Evolutionary conservation across 2,329 filamentous ascomycete genomes (phyloP).

Genomic region (Pseudocercospora musae): DNA sequence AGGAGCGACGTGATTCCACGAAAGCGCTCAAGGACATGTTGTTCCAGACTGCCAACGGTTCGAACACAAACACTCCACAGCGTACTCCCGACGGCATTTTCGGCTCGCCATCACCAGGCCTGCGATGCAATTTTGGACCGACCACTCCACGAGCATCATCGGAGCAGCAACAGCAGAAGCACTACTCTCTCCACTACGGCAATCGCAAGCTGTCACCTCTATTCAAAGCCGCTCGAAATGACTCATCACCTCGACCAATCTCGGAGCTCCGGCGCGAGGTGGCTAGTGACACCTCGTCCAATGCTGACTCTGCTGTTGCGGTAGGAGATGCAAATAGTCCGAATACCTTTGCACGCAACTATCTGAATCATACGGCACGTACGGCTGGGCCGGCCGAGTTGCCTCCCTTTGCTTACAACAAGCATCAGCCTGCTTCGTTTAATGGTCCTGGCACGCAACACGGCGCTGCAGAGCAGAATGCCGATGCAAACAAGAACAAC

Average conservation of each 20-base stretch:
- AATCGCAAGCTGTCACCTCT: constrained; percentile 49
- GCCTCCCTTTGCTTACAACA: constrained; percentile 20
- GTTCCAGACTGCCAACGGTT: constrained; percentile 30
- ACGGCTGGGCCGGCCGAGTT: constrained; percentile 21
- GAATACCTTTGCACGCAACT: constrained; percentile 32
- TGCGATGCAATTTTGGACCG: constrained; percentile 33
- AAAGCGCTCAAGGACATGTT: constrained; percentile 46
- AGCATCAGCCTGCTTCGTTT: constrained; percentile 11
- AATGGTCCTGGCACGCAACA: constrained; percentile 13
- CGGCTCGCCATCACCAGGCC: constrained; percentile 41
- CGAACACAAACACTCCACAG: constrained; percentile 22
- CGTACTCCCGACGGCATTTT: constrained; percentile 17
- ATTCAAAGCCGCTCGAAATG: constrained; percentile 47
- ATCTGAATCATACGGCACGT: constrained; percentile 34
- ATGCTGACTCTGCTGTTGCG: constrained; percentile 13
- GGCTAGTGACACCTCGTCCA: constrained; percentile 17
- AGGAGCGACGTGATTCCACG: constrained; percentile 51
- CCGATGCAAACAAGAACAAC: constrained; percentile 8
- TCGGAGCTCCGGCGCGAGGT: constrained; percentile 46
- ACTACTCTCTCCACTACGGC: constrained; percentile 40
- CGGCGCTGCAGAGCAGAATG: constrained; percentile 11
- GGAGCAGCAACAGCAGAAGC: constrained; percentile 24
- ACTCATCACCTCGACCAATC: constrained; percentile 39
- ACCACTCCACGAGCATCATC: constrained; percentile 25
- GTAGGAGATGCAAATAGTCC: constrained; percentile 19